Conservation (phyloP, 2,329 filamentous ascomycete genomes). For the Trichoderma guizhouense region DNA sequence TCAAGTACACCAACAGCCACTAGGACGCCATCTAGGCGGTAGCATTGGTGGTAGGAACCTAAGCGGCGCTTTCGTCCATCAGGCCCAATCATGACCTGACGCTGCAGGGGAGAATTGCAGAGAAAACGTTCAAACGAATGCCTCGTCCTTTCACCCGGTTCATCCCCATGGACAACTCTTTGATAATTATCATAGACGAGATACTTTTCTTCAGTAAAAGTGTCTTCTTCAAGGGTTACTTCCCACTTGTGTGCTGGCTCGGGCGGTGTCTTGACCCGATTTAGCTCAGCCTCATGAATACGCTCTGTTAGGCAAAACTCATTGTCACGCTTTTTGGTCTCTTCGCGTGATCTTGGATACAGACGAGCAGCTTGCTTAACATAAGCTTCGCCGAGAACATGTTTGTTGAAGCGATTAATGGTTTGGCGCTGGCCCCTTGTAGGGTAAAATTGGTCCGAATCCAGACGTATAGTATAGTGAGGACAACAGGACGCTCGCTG, state of each 20-base stretch:
- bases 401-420: constrained; percentile 72
- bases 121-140: constrained; percentile 68
- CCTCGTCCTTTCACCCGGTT: constrained; percentile 54
- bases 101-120: constrained; percentile 64
- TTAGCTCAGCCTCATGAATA: constrained; percentile 65
- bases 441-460: constrained; percentile 61
- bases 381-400: constrained; percentile 67
- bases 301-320: constrained; percentile 65
- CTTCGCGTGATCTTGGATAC: constrained; percentile 65
- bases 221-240: constrained; percentile 67
- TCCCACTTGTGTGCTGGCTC: constrained; percentile 64
- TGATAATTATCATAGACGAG: constrained; percentile 73
- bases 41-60: constrained; percentile 80
- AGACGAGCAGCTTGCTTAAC: constrained; percentile 59
- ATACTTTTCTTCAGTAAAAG: constrained; percentile 75
- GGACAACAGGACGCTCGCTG: constrained; percentile 82
- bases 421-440: constrained; percentile 71
- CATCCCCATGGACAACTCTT: constrained; percentile 66
- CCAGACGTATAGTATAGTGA: constrained; percentile 79
- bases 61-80: constrained; percentile 54
- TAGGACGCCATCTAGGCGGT: constrained; percentile 70
- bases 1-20: constrained; percentile 76
- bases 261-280: constrained; percentile 53
- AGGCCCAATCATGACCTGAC: constrained; percentile 39
- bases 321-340: constrained; percentile 59